Conservation (phyloP, 2,329 filamentous ascomycete genomes). For the Pseudogymnoascus sp. region DNA sequence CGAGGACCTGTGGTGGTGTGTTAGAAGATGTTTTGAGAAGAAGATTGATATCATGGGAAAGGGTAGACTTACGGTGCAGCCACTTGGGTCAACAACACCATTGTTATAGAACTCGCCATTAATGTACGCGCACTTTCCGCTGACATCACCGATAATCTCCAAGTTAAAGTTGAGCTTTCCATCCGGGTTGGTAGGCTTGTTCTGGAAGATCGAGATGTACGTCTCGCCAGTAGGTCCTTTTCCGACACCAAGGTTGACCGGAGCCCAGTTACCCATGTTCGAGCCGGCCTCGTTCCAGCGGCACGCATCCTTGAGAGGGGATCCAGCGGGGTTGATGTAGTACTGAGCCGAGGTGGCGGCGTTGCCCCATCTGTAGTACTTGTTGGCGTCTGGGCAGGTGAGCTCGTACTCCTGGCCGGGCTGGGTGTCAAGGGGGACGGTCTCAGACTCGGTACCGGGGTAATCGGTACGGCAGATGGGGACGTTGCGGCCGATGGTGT, state of each 20-base stretch:
- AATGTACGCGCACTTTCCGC: slow-evolving; percentile 23
- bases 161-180: slow-evolving; percentile 68
- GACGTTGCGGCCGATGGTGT: slow-evolving; percentile 58
- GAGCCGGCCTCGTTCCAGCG: slow-evolving; percentile 58
- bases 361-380: slow-evolving; percentile 72
- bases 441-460: slow-evolving; percentile 84
- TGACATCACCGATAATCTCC: slow-evolving; percentile 54
- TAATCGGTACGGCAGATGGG: slow-evolving; percentile 93
- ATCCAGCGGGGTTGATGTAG: slow-evolving; percentile 83
- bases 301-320: slow-evolving; percentile 59
- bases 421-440: slow-evolving; percentile 59
- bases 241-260: slow-evolving; percentile 77
- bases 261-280: slow-evolving; percentile 72
- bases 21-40: neutral
- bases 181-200: slow-evolving; percentile 61
- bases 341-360: slow-evolving; percentile 81
- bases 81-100: slow-evolving; percentile 21
- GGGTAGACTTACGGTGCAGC: slow-evolving; percentile 28
- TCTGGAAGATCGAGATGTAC: slow-evolving; percentile 74
- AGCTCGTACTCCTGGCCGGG: slow-evolving; percentile 53
- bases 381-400: slow-evolving; percentile 63
- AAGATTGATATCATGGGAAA: neutral
- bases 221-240: slow-evolving; percentile 54
- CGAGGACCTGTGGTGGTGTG: neutral
- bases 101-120: slow-evolving; percentile 24